These are phyloP conservation scores for Eucalyptus cloeziana DNA, from an alignment of 345 rosid genomes.

Conservation along the genomic window DNA sequence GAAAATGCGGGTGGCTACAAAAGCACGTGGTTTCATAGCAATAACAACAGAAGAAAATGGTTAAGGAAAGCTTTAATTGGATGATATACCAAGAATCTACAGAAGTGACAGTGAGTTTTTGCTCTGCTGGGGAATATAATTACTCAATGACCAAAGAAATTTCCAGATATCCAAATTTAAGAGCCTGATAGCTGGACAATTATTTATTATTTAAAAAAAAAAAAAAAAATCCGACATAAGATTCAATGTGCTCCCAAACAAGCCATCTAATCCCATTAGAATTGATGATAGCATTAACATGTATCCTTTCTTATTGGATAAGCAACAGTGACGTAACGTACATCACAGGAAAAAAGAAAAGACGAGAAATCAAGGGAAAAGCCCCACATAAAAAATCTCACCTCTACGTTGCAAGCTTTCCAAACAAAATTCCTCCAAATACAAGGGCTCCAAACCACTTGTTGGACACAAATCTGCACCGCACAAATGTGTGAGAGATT, in stretches of 20 bases:
- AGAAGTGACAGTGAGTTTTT: background rate
- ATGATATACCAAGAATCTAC: background rate
- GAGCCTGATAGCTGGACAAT: background rate
- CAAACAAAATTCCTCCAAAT: constrained; percentile 62
- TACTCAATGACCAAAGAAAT: background rate
- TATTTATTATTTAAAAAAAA: background rate
- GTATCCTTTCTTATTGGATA: background rate
- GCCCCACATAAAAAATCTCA: background rate
- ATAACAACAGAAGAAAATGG: background rate
- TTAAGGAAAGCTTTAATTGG: background rate
- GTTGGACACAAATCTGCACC: constrained; percentile 74
- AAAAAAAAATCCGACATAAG: background rate
- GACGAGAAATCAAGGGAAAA: background rate
- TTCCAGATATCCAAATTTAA: background rate
- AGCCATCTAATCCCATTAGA: background rate
- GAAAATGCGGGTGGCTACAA: background rate
- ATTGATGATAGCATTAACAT: background rate
- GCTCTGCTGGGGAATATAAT: background rate
- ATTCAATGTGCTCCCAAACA: background rate
- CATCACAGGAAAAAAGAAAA: background rate
- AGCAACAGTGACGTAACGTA: background rate
- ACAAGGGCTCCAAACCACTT: constrained; percentile 88
- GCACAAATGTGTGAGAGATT: background rate
- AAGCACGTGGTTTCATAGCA: background rate
- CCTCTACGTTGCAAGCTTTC: constrained; percentile 33